Percentiles rank a stretch among this genome's conserved stretches.
These are phyloP conservation scores for Trichoderma guizhouense DNA, from an alignment of 2,329 filamentous ascomycete genomes.

Conservation along the genomic window DNA sequence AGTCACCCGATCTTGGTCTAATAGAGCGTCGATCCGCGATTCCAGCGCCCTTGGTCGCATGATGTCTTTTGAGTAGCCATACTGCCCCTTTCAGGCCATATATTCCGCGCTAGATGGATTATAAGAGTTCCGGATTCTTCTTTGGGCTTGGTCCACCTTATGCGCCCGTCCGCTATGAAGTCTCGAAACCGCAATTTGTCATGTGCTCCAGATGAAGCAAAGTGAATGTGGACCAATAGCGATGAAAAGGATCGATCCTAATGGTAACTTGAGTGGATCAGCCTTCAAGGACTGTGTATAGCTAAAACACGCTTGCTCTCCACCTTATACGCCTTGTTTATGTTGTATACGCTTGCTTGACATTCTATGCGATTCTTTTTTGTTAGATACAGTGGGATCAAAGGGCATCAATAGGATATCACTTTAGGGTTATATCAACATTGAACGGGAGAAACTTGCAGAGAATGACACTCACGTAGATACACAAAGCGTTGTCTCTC, in stretches of 20 bases:
- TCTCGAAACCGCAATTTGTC: neutral
- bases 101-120: neutral
- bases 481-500: too few relatives aligned
- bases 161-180: neutral
- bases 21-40: neutral
- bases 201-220: neutral
- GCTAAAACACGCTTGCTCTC: neutral
- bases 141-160: neutral
- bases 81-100: neutral
- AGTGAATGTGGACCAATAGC: neutral
- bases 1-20: neutral
- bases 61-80: neutral
- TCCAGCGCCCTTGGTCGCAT: neutral
- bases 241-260: neutral
- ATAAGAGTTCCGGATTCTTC: neutral
- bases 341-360: neutral
- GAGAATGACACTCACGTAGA: too few relatives aligned
- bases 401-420: neutral
- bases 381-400: neutral
- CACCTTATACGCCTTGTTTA: neutral
- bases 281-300: neutral
- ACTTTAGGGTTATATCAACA: too few relatives aligned
- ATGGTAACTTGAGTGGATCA: neutral
- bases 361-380: neutral
- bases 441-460: too few relatives aligned